Evolutionary conservation across 371 early-diverging fungal species (phyloP), one percentile per base, ranked within the genome.

Genomic region (Mortierella sp.): DNA sequence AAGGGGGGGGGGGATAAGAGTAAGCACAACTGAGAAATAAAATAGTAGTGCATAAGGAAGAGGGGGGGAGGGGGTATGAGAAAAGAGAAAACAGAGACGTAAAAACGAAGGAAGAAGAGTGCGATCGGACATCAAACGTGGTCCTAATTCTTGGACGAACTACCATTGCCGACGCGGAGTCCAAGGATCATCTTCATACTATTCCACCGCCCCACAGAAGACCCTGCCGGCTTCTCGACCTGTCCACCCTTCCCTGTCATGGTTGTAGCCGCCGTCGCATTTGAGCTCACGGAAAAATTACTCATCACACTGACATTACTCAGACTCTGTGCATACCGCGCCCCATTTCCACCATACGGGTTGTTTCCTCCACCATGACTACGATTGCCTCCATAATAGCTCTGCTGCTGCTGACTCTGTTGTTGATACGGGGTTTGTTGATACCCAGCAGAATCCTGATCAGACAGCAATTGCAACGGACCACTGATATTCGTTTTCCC

Each of bases 281-380:
- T 72, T 4, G 71, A 63, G 51, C 29, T 38, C 27, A 35, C 75
- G 2, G 79, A 79, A 11, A 11, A 38, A n/a, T n/a, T 75, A 44
- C 75, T 71, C 63, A 58, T 71, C 56, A 72, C 44, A 49, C 81
- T 80, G 35, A 80, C 81, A 56, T 81, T 73, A 11, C 74, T 73
- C 76, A 81, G 55, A 70, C 81, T 81, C 70, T 76, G 81, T 3
- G 76, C 70, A 54, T 81, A 81, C 21, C 72, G 54, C 5, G 54
- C 41, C 35, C 49, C 35, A 7, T 63, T 65, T 60, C 71, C 38
- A 7, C 56, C 56, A 46, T 79, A 79, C 1, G 79, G 74, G 5
- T 63, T 75, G 6, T 58, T 44, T 12, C 44, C 43, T 12, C 44
- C 41, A 41, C 56, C 49, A 27, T 68, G 16, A 12, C 14, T 38